phyloP scores from a whole-genome alignment of 768 basidiomycete species.

The Russula sp. region DNA sequence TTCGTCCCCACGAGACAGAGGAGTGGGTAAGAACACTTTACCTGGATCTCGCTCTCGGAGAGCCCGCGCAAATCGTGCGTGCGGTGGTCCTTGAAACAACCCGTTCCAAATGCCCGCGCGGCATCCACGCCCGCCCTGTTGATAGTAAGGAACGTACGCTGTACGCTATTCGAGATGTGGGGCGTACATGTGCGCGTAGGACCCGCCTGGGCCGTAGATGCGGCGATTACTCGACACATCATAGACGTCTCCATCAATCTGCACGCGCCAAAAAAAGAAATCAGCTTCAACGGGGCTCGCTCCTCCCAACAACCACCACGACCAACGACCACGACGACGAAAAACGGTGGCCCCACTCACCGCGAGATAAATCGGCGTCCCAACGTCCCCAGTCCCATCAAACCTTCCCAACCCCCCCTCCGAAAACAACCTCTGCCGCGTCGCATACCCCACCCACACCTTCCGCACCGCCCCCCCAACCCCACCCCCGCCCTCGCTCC shows the following conservation, averaged over 20 bases:
- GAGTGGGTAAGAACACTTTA: constrained; percentile 9
- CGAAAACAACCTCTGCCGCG: constrained; percentile 65
- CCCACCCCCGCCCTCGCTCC: constrained; percentile 59
- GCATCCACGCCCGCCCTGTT: constrained; percentile 76
- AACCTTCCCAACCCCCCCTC: constrained; percentile 59
- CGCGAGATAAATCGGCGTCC: constrained; percentile 76
- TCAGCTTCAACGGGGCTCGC: no score
- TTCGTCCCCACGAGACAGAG: no score
- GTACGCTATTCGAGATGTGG: constrained; percentile 16
- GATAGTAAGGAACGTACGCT: constrained; percentile 9
- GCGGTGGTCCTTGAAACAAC: constrained; percentile 85
- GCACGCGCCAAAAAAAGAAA: neutral
- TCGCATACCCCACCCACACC: constrained; percentile 49
- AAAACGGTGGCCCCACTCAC: constrained; percentile 33
- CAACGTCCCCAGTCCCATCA: constrained; percentile 55
- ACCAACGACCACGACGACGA: neutral
- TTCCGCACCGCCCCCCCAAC: constrained; percentile 54
- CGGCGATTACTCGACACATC: constrained; percentile 77
- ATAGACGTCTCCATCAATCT: constrained; percentile 92
- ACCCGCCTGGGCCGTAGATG: constrained; percentile 83
- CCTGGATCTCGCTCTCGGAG: constrained; percentile 61
- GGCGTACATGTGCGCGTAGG: constrained; percentile 66
- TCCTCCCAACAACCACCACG: constrained; percentile 41
- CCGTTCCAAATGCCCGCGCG: constrained; percentile 89
- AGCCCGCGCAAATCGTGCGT: constrained; percentile 90